Evolutionary conservation across 441 rosid genomes (phyloP).

Genomic region (Raphanus hybrid): DNA sequence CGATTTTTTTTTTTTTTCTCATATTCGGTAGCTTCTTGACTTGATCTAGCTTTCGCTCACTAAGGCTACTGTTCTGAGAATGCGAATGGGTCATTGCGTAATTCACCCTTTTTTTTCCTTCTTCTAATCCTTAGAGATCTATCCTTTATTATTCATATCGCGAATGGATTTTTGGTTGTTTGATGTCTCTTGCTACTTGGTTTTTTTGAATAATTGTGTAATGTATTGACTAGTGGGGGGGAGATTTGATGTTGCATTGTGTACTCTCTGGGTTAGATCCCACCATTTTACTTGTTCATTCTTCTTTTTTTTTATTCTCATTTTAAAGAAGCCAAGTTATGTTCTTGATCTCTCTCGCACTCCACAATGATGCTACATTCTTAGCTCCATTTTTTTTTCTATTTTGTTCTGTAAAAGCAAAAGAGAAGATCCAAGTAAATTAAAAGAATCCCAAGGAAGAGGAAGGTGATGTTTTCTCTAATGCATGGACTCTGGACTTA

Average conservation of each 20-base stretch:
- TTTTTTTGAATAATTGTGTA: not conserved
- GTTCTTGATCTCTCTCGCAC: not conserved
- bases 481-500: slow-evolving; percentile 93
- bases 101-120: not conserved
- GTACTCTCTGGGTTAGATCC: slow-evolving; percentile 12
- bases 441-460: not conserved
- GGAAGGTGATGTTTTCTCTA: slow-evolving; percentile 84
- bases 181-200: slow-evolving; percentile 9
- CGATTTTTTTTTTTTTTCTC: no score
- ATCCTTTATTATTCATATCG: not conserved
- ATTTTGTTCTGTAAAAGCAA: not conserved
- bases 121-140: slow-evolving; percentile 20
- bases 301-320: slow-evolving; percentile 11
- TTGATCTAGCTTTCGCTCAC: no score
- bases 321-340: slow-evolving; percentile 3
- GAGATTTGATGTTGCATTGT: slow-evolving; percentile 21
- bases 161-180: not conserved
- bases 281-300: not conserved
- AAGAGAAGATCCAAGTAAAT: no score
- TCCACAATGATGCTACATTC: slow-evolving; percentile 22
- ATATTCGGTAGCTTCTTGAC: no score
- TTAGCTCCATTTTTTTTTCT: not conserved
- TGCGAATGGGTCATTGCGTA: slow-evolving; percentile 1
- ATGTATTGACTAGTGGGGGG: not conserved
- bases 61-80: not conserved